A percentile compares a stretch with the other conserved stretches of the same genome.
Conservation (phyloP, 306 rosid genomes). For the Quercus suber region DNA sequence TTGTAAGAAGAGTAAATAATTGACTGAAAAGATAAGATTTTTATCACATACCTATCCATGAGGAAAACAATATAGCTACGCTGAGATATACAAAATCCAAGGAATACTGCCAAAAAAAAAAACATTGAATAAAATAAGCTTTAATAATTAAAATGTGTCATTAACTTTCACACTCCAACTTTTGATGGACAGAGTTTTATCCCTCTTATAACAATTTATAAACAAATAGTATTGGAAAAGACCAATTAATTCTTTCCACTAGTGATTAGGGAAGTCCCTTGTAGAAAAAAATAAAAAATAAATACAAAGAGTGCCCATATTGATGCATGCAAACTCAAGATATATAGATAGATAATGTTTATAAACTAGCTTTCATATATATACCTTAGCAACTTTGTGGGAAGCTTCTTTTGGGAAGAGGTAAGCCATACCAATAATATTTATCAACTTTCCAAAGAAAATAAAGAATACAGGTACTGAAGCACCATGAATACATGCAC, state of each 20-base stretch:
- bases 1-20: neutral
- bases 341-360: neutral
- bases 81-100: slow-evolving; percentile 91
- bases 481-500: slow-evolving; percentile 89
- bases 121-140: neutral
- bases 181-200: no score
- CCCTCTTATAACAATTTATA: no score
- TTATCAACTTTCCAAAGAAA: slow-evolving; percentile 84
- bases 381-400: slow-evolving; percentile 87
- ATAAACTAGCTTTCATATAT: neutral
- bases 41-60: slow-evolving; percentile 76
- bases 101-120: slow-evolving; percentile 65
- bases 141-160: no score
- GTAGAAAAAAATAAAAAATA: neutral
- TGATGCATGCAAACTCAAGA: slow-evolving; percentile 6
- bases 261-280: neutral
- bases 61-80: slow-evolving; percentile 77
- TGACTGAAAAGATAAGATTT: neutral
- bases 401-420: slow-evolving; percentile 91
- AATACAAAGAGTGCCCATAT: no score
- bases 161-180: no score
- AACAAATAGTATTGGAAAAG: no score
- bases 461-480: slow-evolving; percentile 94
- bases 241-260: neutral
- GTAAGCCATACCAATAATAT: slow-evolving; percentile 85